Base-by-base conservation (phyloP, 306 rosid species). In the Crataegus laevigata region DNA sequence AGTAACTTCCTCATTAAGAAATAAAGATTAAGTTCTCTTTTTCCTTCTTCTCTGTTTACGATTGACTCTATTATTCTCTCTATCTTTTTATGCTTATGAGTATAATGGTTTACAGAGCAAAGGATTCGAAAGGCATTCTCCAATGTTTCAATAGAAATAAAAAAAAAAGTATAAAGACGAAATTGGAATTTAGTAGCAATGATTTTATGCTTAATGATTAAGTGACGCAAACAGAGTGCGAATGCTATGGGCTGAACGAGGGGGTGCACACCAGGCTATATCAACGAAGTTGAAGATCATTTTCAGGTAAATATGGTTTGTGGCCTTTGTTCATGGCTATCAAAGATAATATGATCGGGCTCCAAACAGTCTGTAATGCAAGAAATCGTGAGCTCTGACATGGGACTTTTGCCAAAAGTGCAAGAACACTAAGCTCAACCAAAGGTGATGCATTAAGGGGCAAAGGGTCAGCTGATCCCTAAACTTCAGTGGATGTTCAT, bases 261-360 rank as follows among this genome's bases (percentile, higher is more conserved):
- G 93, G 90, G 87, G 4, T 92, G 93, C 61, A 90, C 89, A 5
- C n/a, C 4, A 11, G 70, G 76, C 70, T 90, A 92, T 63, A 87
- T 85, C 30, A 13, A 47, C 32, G 65, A 90, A 68, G 83, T 92
- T 18, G 50, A 82, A 67, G 76, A 47, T 55, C 71, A 1, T 80
- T 73, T 51, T 74, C 84, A 32, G 96, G 91, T 2, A 84, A 84
- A 8, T 92, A 93, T 34, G 97, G 77, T 90, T 14, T 92, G 96
- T 17, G 97, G 97, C n/a, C 90, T 90, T 72, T 89, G 93, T 78
- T 87, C 88, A 14, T 86, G 66, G 96, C 91, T 52, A 93, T 92
- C 18, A 88, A 87, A 50, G 92, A 92, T 14, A 87, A 28, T 64
- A 71, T 75, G 30, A 22, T 24, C 40, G 70, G 64, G 57, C 55